phyloP scores from a whole-genome alignment of 352 stramenopile species.

The Globisporangium emineosum region DNA sequence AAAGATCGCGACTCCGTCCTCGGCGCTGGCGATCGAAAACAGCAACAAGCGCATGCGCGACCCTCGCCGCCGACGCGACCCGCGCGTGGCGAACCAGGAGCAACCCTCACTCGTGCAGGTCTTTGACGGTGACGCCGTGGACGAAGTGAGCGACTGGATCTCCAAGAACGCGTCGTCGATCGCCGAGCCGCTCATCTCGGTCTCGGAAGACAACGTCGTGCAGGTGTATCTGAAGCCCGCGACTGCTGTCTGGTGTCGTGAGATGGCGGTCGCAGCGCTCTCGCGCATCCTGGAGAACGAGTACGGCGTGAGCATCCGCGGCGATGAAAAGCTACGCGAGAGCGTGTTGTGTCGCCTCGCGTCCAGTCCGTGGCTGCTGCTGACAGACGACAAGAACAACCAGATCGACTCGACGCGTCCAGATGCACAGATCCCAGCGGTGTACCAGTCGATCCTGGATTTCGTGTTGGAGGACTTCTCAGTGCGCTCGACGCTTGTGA shows the following conservation, averaged over 20 bases:
- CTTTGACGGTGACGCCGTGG: constrained; percentile 61
- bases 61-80: constrained; percentile 46
- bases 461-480: constrained; percentile 62
- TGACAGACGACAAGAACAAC: constrained; percentile 42
- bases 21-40: constrained; percentile 64
- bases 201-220: constrained; percentile 72
- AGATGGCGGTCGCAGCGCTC: constrained; percentile 70
- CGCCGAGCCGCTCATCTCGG: constrained; percentile 72
- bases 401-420: constrained; percentile 14
- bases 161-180: constrained; percentile 78
- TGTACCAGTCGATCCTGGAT: constrained; percentile 68
- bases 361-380: constrained; percentile 55
- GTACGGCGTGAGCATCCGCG: constrained; percentile 63
- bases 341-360: constrained; percentile 66
- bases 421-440: constrained; percentile 38
- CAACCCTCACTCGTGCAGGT: constrained; percentile 55
- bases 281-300: constrained; percentile 74
- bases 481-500: constrained; percentile 46
- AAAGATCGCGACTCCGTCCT: constrained; percentile 74
- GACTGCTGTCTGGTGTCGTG: constrained; percentile 51
- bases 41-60: constrained; percentile 69
- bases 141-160: constrained; percentile 76
- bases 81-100: constrained; percentile 36
- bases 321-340: constrained; percentile 60
- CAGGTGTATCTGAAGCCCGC: constrained; percentile 75